Conservation (phyloP, 164 flowering plant species). For the Vitis rupestris region DNA sequence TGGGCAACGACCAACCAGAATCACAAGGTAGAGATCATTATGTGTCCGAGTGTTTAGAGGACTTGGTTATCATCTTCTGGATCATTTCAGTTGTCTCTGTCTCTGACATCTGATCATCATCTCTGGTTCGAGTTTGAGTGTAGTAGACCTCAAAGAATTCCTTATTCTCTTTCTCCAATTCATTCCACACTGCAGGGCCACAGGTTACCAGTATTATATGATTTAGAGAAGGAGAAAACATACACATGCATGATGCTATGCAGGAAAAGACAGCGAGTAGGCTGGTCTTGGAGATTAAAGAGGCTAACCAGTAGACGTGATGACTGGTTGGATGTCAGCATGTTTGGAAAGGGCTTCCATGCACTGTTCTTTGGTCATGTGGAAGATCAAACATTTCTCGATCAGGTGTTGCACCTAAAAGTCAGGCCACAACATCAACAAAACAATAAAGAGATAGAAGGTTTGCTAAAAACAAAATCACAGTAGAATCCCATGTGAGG, state of each 20-base stretch:
- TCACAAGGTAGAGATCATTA: too few species aligned
- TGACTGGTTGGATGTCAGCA: constrained; percentile 80
- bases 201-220: too few species aligned
- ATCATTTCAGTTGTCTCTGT: constrained; percentile 54
- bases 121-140: constrained; percentile 27
- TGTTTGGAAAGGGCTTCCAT: constrained; percentile 87
- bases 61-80: constrained; percentile 48
- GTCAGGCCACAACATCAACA: not conserved
- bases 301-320: constrained; percentile 75
- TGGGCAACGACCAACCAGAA: too few species aligned
- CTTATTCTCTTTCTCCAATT: constrained; percentile 87
- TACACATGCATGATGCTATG: too few species aligned
- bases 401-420: constrained; percentile 85
- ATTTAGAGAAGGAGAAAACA: too few species aligned
- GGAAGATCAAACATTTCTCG: constrained; percentile 78
- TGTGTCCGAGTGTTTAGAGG: too few species aligned
- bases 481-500: too few species aligned
- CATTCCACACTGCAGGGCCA: constrained; percentile 72
- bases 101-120: constrained; percentile 41
- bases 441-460: too few species aligned
- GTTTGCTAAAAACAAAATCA: not conserved
- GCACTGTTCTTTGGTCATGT: constrained; percentile 85
- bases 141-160: constrained; percentile 76
- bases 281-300: too few species aligned
- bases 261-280: too few species aligned